Conservation (phyloP, 2,329 filamentous ascomycete species). For the Cordyceps cateniannulata region DNA sequence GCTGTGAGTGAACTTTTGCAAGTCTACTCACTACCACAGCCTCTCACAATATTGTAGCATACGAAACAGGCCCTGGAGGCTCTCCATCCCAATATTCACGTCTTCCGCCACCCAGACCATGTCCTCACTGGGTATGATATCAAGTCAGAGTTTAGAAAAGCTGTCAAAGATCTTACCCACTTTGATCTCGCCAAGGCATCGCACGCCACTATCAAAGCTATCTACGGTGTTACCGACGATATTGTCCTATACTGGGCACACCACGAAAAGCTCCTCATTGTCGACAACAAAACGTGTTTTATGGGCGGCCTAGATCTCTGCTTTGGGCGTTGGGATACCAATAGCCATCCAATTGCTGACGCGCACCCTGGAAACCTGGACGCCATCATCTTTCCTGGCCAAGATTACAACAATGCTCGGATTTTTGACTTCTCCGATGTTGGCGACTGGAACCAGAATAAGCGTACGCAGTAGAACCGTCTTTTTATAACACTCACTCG, state of each 20-base stretch:
- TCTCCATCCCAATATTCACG: conserved; percentile 76
- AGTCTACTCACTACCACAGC: no score
- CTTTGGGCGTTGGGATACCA: conserved; percentile 85
- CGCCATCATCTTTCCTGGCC: conserved; percentile 74
- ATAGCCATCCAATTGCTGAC: conserved; percentile 77
- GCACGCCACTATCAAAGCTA: conserved; percentile 63
- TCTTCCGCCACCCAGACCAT: conserved; percentile 89
- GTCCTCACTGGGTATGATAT: conserved; percentile 65
- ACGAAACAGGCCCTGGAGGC: conserved; percentile 74
- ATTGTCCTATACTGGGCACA: conserved; percentile 88
- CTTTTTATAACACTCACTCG: background rate
- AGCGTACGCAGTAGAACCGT: conserved; percentile 38
- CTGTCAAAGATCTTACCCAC: conserved; percentile 43
- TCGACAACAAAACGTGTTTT: conserved; percentile 75
- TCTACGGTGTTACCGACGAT: conserved; percentile 78
- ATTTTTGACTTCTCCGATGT: conserved; percentile 78
- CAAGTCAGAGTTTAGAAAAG: conserved; percentile 60
- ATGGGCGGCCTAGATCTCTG: conserved; percentile 89
- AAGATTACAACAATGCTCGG: conserved; percentile 87
- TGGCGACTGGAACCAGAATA: conserved; percentile 74
- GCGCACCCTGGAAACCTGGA: conserved; percentile 73
- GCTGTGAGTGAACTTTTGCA: conserved; percentile 31
- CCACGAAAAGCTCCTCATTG: conserved; percentile 81
- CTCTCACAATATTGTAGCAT: conserved; percentile 44
- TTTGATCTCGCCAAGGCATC: conserved; percentile 59